Conservation (phyloP, 768 basidiomycete species). For the Tricholoma terreum region DNA sequence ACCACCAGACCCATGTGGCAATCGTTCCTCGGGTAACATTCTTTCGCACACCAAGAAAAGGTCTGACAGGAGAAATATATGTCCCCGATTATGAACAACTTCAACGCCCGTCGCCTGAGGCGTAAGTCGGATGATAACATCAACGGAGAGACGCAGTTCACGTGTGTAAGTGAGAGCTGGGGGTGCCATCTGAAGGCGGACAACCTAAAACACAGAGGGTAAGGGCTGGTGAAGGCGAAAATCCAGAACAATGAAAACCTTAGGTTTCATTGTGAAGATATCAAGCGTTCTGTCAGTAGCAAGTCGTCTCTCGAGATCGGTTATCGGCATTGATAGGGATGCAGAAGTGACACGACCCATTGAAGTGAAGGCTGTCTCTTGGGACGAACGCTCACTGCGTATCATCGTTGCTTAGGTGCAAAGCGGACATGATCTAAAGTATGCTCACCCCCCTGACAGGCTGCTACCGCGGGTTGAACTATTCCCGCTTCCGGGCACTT, state of each 20-base stretch:
- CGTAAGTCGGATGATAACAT: constrained; percentile 73
- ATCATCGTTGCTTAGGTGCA: constrained; percentile 5
- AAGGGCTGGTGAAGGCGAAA: constrained; percentile 2
- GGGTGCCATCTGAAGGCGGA: constrained; percentile 87
- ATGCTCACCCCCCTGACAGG: constrained; percentile 54
- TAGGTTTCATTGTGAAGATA: constrained; percentile 93
- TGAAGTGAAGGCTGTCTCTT: constrained; percentile 56
- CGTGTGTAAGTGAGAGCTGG: constrained; percentile 76
- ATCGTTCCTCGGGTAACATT: constrained; percentile 66
- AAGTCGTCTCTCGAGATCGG: constrained; percentile 79
- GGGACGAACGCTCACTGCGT: constrained; percentile 55
- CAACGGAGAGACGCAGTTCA: constrained; percentile 67
- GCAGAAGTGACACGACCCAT: constrained; percentile 50
- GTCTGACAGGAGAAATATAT: constrained; percentile 89
- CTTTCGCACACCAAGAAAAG: constrained; percentile 88
- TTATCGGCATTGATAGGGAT: constrained; percentile 53
- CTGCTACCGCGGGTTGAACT: constrained; percentile 53
- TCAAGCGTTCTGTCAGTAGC: constrained; percentile 79
- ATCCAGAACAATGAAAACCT: constrained; percentile 47
- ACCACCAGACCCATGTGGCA: constrained; percentile 46
- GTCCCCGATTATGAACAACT: constrained; percentile 72
- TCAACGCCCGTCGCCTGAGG: constrained; percentile 73
- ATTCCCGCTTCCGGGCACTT: constrained; percentile 40
- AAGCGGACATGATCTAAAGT: not conserved
- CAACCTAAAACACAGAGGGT: constrained; percentile 49